Percentiles rank a stretch among this genome's conserved stretches.
phyloP scores from a whole-genome alignment of 2,329 filamentous ascomycete genomes.

The Claviceps monticola region DNA sequence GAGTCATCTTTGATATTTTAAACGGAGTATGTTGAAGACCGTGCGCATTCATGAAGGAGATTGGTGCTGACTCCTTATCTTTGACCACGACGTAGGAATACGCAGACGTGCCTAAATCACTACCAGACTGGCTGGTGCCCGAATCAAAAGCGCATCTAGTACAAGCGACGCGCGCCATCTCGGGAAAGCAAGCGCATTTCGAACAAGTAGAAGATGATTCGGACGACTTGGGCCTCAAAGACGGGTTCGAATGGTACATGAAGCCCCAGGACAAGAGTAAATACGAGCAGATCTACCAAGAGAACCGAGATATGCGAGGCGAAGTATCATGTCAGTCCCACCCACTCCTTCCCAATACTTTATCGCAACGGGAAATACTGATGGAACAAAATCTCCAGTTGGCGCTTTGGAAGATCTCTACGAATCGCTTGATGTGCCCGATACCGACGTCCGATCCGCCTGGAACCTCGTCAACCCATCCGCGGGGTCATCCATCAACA shows the following conservation, averaged over 20 bases:
- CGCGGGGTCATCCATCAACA: constrained; percentile 69
- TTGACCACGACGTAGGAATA: constrained; percentile 50
- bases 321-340: constrained; percentile 57
- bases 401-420: constrained; percentile 71
- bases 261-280: constrained; percentile 78
- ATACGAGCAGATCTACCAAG: constrained; percentile 94
- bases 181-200: constrained; percentile 67
- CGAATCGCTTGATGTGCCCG: constrained; percentile 59
- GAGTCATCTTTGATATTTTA: constrained; percentile 90
- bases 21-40: constrained; percentile 54
- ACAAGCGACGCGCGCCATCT: constrained; percentile 67
- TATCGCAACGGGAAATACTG: not conserved
- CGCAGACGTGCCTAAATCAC: constrained; percentile 64
- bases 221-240: constrained; percentile 73
- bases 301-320: constrained; percentile 76
- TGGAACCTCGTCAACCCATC: constrained; percentile 98
- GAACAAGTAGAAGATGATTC: constrained; percentile 74
- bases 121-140: constrained; percentile 94
- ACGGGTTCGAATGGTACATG: constrained; percentile 99
- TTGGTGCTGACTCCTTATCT: not conserved
- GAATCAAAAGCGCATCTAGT: constrained; percentile 89
- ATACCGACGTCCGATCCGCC: constrained; percentile 73
- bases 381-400: constrained; percentile 34
- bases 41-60: not conserved
- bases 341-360: too few relatives aligned